Evolutionary conservation across 257 asterid species (phyloP), one percentile per base, ranked within the genome.

Genomic region (Leptodermis oblonga): DNA sequence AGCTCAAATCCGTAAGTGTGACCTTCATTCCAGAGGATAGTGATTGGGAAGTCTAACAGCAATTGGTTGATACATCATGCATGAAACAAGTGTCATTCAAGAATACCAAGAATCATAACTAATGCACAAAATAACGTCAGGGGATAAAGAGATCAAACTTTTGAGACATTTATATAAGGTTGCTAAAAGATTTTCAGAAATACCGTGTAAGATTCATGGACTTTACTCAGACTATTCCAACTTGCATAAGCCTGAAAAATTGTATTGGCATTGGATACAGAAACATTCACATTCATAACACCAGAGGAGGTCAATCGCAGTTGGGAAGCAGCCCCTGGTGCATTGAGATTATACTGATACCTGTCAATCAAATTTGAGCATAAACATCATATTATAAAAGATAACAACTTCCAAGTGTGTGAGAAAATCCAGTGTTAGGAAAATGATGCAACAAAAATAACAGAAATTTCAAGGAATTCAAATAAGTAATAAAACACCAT

Each of bases 171-270:
- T 34, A 61, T 26, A 34, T 14, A 26, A 52, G 56, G 67, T 20
- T 42, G 46, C 60, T 65, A 73, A n/a, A 68, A 73, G 77, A 31
- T 68, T 30, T 76, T 74, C 45, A 34, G 22, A 17, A 48, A 61
- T 61, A 86, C 90, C 89, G 65, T 78, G 70, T 45, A 52, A 68
- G 92, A 76, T 65, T 82, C 96, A 58, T 82, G 83, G 76, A 75
- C 84, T 68, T 73, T 78, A 78, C 82, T 78, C 71, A 88, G 96
- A 66, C 86, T 90, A 75, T 76, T 86, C 99, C 99, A 93, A 88
- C 99, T 93, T 59, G 96, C 90, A 82, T 88, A 93, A 59, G 99
- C 99, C 88, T 90, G 96, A 77, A 88, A 85, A 63, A 90, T 81
- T 87, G 84, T 90, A 82, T 93, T 93, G 76, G 86, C 85, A 84